Percentiles rank a stretch among this genome's conserved stretches.
Conservation (phyloP, 2,329 filamentous ascomycete species). For the Colletotrichum sp. region DNA sequence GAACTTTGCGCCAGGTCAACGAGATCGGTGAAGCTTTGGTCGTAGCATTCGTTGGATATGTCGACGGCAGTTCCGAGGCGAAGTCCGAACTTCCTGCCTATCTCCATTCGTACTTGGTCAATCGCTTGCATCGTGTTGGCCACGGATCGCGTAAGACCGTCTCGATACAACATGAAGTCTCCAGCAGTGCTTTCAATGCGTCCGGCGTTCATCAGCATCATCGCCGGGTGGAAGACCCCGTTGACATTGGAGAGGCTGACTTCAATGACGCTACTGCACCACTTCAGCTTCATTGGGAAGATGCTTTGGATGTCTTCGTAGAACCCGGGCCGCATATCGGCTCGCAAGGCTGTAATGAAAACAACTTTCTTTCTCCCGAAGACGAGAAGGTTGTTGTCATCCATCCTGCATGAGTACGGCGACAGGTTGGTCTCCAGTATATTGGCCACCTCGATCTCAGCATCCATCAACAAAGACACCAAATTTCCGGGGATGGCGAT, state of each 20-base stretch:
- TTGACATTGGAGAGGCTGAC: constrained; percentile 11
- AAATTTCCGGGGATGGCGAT: constrained; percentile 4
- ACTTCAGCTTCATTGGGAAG: background rate
- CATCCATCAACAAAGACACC: background rate
- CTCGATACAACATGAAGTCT: background rate
- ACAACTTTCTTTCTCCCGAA: constrained; percentile 1
- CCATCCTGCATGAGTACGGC: constrained; percentile 7
- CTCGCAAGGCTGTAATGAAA: background rate
- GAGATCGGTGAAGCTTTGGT: background rate
- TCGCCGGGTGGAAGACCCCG: constrained; percentile 6
- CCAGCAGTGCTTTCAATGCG: background rate
- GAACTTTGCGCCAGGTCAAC: constrained; percentile 3
- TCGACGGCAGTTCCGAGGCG: background rate
- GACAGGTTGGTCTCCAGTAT: constrained; percentile 8
- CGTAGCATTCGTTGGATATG: constrained; percentile 7
- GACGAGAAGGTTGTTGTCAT: background rate
- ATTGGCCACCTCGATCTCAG: background rate
- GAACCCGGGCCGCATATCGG: background rate
- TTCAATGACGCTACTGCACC: constrained; percentile 5
- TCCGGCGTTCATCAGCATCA: constrained; percentile 12
- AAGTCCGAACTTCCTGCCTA: background rate
- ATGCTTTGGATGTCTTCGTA: constrained; percentile 4
- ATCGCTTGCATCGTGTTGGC: constrained; percentile 1
- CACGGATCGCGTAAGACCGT: background rate
- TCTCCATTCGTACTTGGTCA: background rate